phyloP scores from a whole-genome alignment of 495 filamentous ascomycete genomes.

The Entonaema liquescens region DNA sequence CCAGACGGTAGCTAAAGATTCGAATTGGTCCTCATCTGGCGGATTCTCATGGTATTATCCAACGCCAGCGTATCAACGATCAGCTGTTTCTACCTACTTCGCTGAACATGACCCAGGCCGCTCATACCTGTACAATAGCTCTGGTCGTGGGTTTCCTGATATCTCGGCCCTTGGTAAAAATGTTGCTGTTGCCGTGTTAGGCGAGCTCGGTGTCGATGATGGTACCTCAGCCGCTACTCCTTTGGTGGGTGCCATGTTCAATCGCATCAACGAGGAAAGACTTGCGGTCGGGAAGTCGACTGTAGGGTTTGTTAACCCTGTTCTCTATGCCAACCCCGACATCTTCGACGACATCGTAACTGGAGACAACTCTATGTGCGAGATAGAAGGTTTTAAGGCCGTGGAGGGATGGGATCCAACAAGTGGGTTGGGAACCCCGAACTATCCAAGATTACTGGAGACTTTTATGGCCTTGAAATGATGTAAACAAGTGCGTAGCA shows the following conservation, averaged over 20 bases:
- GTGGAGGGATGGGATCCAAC: not conserved
- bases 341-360: not conserved
- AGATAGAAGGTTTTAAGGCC: not conserved
- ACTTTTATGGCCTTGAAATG: not conserved
- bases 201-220: constrained; percentile 52
- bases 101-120: constrained; percentile 48
- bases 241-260: constrained; percentile 66
- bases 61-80: constrained; percentile 50
- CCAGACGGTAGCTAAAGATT: not conserved
- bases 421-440: not conserved
- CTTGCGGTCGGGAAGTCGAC: constrained; percentile 62
- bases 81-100: constrained; percentile 63
- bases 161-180: constrained; percentile 71
- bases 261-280: constrained; percentile 70
- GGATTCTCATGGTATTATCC: not conserved
- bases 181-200: constrained; percentile 58
- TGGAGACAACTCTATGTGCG: not conserved
- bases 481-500: not conserved
- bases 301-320: constrained; percentile 59
- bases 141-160: constrained; percentile 71
- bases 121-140: constrained; percentile 58
- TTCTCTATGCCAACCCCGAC: constrained; percentile 58
- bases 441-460: not conserved
- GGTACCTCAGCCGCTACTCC: constrained; percentile 70
- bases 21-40: not conserved